Evolutionary conservation across 2,329 filamentous ascomycete genomes (phyloP).

Genomic region (Fusarium setosum): DNA sequence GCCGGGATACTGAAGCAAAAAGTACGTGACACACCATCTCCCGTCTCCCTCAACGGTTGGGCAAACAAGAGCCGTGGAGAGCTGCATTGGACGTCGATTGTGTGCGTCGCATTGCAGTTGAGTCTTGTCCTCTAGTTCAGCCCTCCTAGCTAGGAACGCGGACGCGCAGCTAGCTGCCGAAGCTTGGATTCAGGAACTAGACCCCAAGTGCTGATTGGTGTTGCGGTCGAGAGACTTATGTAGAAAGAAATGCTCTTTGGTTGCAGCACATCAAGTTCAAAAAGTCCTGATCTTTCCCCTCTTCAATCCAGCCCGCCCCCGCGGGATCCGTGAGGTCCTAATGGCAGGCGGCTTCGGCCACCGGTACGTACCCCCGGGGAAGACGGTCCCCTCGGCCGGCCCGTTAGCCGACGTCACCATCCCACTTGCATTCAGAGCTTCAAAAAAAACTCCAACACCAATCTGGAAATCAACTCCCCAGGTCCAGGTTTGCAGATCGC

Average conservation of each 20-base stretch:
- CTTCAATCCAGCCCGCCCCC: too few species aligned
- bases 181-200: constrained; percentile 9
- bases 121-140: constrained; percentile 6
- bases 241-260: neutral
- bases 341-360: constrained; percentile 22
- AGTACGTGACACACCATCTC: too few species aligned
- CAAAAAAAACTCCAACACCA: constrained; percentile 32
- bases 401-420: constrained; percentile 33
- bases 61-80: constrained; percentile 3
- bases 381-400: constrained; percentile 15
- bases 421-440: constrained; percentile 17
- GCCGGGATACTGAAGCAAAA: too few species aligned
- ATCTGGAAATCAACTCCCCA: constrained; percentile 21
- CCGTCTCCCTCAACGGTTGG: constrained; percentile 12
- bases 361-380: constrained; percentile 33
- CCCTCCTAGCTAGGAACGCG: constrained; percentile 6
- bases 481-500: constrained; percentile 29
- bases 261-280: neutral
- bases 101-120: constrained; percentile 37
- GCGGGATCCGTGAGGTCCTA: too few species aligned
- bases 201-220: constrained; percentile 14
- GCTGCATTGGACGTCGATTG: neutral
- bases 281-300: neutral
- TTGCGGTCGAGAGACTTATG: constrained; percentile 4
- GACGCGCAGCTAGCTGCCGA: constrained; percentile 35